Percentiles rank a stretch among this genome's conserved stretches.
Evolutionary conservation across 108 stramenopile genomes (phyloP).

Genomic region (Pseudonitzschia pungens): DNA sequence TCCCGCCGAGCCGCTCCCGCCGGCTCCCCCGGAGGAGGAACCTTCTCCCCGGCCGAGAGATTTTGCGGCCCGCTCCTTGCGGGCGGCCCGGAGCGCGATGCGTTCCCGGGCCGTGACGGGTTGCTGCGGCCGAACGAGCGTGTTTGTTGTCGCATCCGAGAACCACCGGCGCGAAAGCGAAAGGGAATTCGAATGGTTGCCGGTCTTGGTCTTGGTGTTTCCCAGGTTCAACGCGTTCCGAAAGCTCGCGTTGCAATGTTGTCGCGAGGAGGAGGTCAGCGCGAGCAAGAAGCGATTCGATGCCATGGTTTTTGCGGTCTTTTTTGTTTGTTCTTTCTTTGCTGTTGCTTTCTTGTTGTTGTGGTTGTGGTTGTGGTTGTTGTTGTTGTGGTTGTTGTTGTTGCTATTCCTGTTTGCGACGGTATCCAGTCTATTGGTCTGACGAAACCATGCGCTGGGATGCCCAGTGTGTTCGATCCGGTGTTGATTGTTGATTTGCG

Average conservation of each 20-base stretch:
- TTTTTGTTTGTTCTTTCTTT: no score
- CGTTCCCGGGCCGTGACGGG: slow-evolving; percentile 48
- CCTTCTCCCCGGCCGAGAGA: slow-evolving; percentile 37
- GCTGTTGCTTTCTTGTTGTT: no score
- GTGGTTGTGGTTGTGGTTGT: no score
- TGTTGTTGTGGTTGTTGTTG: no score
- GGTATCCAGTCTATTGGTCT: no score
- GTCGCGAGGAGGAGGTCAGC: background rate
- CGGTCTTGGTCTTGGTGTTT: no score
- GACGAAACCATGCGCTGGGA: no score
- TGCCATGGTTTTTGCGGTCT: background rate
- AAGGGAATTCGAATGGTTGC: no score
- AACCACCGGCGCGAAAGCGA: background rate
- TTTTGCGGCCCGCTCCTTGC: slow-evolving; percentile 65
- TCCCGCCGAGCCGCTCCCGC: slow-evolving; percentile 13
- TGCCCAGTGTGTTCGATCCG: no score
- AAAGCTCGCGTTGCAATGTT: background rate
- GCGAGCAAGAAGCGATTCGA: slow-evolving; percentile 2
- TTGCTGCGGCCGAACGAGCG: background rate
- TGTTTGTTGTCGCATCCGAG: background rate
- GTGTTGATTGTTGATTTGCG: no score
- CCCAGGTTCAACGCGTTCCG: background rate
- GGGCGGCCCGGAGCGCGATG: slow-evolving; percentile 58
- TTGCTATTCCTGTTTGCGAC: no score
- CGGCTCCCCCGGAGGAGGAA: slow-evolving; percentile 17